Percentiles rank a stretch among this genome's conserved stretches.
Conservation (phyloP, 192 early-diverging fungal species). For the Allomyces macrogynus region DNA sequence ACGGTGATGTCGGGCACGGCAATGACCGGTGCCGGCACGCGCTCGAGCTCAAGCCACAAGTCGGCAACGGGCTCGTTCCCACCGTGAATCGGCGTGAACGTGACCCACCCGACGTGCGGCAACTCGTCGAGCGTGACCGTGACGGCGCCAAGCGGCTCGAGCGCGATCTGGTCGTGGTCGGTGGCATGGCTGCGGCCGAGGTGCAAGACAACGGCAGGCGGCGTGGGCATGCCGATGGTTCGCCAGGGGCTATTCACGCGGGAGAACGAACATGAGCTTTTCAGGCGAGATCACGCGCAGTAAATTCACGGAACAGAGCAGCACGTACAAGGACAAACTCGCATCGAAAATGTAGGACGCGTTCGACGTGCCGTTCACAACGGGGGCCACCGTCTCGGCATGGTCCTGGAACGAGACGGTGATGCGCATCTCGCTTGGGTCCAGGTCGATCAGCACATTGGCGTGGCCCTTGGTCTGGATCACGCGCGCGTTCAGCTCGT, state of each 20-base stretch:
- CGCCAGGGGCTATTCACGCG: too few species aligned
- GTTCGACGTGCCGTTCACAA: background rate
- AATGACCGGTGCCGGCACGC: background rate
- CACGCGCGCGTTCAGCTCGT: background rate
- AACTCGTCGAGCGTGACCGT: background rate
- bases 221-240: background rate
- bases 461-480: background rate
- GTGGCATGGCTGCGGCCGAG: background rate
- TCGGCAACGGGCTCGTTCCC: background rate
- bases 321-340: background rate
- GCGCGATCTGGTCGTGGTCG: background rate
- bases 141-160: background rate
- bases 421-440: background rate
- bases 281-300: background rate
- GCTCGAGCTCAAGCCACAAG: background rate
- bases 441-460: background rate
- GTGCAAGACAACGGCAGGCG: background rate
- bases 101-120: background rate
- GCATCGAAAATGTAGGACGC: background rate
- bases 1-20: background rate
- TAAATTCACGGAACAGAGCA: background rate
- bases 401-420: background rate
- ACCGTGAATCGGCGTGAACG: background rate
- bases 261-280: background rate
- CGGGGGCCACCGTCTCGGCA: background rate